Percentiles rank a stretch among this genome's conserved stretches.
phyloP scores from a whole-genome alignment of 176 grass and related monocot genomes.

The Calamus simplicifolius region DNA sequence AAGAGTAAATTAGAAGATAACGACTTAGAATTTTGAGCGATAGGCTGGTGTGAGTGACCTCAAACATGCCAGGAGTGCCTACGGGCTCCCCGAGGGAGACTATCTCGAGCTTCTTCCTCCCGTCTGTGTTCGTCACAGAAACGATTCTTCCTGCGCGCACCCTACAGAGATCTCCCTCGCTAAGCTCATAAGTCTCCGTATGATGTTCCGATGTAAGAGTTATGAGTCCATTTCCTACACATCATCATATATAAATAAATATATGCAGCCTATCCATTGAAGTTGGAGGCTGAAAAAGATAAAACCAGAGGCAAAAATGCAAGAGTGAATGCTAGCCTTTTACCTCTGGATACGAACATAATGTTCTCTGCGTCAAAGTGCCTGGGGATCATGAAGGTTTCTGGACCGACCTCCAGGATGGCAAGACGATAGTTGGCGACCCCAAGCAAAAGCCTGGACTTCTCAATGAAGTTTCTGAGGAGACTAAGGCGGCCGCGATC shows the following conservation, averaged over 20 bases:
- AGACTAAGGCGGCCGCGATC: constrained; percentile 40
- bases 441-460: constrained; percentile 48
- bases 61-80: constrained; percentile 46
- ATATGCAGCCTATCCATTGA: background rate
- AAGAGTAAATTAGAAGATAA: too few relatives aligned
- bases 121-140: constrained; percentile 60
- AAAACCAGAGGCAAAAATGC: background rate
- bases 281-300: too few relatives aligned
- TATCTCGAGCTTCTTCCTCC: constrained; percentile 47
- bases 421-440: constrained; percentile 66
- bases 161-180: constrained; percentile 43
- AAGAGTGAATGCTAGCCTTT: background rate
- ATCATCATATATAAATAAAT: background rate
- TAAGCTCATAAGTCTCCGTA: constrained; percentile 37
- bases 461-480: constrained; percentile 42
- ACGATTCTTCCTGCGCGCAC: constrained; percentile 44
- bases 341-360: constrained; percentile 56
- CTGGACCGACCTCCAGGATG: constrained; percentile 41
- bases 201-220: constrained; percentile 32
- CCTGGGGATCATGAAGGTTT: constrained; percentile 49
- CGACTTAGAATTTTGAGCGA: too few relatives aligned
- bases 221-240: constrained; percentile 42
- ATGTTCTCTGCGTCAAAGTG: constrained; percentile 56
- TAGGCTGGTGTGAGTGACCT: constrained; percentile 15
- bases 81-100: constrained; percentile 48